These are phyloP conservation scores for Leishmania martiniquensis DNA, from an alignment of 208 protist species.

Conservation along the genomic window DNA sequence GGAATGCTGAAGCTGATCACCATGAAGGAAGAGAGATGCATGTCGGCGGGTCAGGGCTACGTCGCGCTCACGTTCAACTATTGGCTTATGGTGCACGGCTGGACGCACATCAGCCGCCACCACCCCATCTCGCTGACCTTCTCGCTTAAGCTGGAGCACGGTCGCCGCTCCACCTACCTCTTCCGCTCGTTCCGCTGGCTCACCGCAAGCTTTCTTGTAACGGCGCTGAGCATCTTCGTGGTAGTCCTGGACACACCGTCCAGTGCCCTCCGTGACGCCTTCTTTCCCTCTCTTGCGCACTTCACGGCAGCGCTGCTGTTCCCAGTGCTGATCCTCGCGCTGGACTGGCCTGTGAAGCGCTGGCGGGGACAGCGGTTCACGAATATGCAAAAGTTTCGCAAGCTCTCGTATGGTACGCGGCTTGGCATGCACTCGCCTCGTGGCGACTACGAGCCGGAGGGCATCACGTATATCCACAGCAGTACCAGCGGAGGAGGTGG, in stretches of 20 bases:
- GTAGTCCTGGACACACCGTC: constrained; percentile 50
- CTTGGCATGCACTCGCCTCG: constrained; percentile 93
- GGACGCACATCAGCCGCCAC: constrained; percentile 90
- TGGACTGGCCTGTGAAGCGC: constrained; percentile 87
- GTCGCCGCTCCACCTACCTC: constrained; percentile 67
- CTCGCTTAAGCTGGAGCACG: constrained; percentile 72
- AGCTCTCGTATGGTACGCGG: constrained; percentile 87
- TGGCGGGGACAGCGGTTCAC: constrained; percentile 79
- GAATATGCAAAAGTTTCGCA: constrained; percentile 90
- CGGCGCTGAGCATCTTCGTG: constrained; percentile 58
- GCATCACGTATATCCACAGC: constrained; percentile 40
- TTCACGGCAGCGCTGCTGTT: constrained; percentile 65
- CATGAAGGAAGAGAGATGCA: constrained; percentile 44
- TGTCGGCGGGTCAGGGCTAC: constrained; percentile 69
- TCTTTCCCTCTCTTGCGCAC: constrained; percentile 75
- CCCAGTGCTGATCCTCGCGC: constrained; percentile 60
- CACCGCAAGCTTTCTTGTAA: constrained; percentile 51
- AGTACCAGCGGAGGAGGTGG: constrained; percentile 1
- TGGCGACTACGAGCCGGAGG: constrained; percentile 90
- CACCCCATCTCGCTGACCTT: constrained; percentile 71
- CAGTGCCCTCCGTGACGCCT: constrained; percentile 28
- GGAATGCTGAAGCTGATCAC: constrained; percentile 40
- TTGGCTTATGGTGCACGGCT: constrained; percentile 90
- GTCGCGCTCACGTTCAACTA: constrained; percentile 86
- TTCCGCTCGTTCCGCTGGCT: constrained; percentile 79